Evolutionary conservation across 2,329 filamentous ascomycete species (phyloP).

Genomic region (Pseudogymnoascus verrucosus): DNA sequence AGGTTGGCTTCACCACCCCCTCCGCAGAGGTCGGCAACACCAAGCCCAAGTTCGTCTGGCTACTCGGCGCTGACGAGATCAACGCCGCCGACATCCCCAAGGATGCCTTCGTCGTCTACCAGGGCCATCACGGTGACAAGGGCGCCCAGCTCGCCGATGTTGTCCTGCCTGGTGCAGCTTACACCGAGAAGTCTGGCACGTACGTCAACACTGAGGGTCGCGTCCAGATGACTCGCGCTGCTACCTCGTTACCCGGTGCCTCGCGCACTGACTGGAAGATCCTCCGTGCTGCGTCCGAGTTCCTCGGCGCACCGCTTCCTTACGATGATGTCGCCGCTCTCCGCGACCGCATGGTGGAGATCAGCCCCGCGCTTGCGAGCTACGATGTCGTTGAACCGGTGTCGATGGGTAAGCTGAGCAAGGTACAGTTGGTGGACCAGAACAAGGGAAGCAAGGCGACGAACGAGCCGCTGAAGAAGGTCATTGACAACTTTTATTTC

Average conservation of each 20-base stretch:
- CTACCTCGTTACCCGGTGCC: conserved; percentile 80
- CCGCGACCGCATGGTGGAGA: conserved; percentile 89
- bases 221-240: conserved; percentile 86
- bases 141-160: conserved; percentile 91
- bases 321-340: conserved; percentile 90
- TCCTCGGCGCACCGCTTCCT: conserved; percentile 75
- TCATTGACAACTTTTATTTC: conserved; percentile 96
- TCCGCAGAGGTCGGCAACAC: conserved; percentile 74
- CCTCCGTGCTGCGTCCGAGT: conserved; percentile 84
- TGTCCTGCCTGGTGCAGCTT: conserved; percentile 86
- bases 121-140: conserved; percentile 93
- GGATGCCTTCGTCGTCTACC: conserved; percentile 94
- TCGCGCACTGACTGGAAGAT: conserved; percentile 99
- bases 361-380: conserved; percentile 78
- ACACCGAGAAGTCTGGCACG: conserved; percentile 93
- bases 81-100: conserved; percentile 80
- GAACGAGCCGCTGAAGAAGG: conserved; percentile 69
- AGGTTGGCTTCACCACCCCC: conserved; percentile 87
- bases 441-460: conserved; percentile 80
- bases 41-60: conserved; percentile 91
- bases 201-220: conserved; percentile 98
- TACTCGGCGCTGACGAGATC: conserved; percentile 91
- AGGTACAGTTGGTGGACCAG: conserved; percentile 90
- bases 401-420: conserved; percentile 67
- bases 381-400: conserved; percentile 89